These are phyloP conservation scores for Coccomyxa sp. DNA, from an alignment of 139 green algal species.

Conservation along the genomic window DNA sequence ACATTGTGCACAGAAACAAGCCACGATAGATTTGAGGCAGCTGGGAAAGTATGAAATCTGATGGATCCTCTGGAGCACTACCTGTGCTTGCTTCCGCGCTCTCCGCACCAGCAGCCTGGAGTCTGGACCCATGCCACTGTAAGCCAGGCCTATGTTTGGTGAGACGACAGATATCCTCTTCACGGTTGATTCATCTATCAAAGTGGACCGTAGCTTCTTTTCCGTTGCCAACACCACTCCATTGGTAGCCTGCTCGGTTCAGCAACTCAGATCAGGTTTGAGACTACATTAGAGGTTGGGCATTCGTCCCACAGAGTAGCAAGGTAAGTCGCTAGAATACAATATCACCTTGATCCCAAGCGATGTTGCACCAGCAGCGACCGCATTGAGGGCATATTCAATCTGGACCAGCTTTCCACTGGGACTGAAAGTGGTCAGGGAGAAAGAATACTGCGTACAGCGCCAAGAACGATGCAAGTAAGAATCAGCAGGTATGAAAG, in stretches of 20 bases:
- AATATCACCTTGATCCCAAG: slow-evolving; percentile 79
- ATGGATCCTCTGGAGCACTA: not conserved
- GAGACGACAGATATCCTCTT: slow-evolving; percentile 92
- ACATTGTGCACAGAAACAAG: too few relatives aligned
- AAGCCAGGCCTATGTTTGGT: slow-evolving; percentile 91
- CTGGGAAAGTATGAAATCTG: too few relatives aligned
- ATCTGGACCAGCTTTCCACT: slow-evolving; percentile 97
- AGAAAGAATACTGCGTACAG: slow-evolving; percentile 85
- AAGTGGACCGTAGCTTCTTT: slow-evolving; percentile 92
- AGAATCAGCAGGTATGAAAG: too few relatives aligned
- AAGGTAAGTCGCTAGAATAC: not conserved
- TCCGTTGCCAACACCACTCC: slow-evolving; percentile 98
- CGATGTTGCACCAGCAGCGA: slow-evolving; percentile 86
- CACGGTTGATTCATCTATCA: slow-evolving; percentile 85
- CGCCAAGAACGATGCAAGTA: too few relatives aligned
- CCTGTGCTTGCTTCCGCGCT: slow-evolving; percentile 25
- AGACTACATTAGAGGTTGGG: not conserved
- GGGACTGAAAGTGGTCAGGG: slow-evolving; percentile 97
- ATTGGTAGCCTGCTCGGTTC: slow-evolving; percentile 63
- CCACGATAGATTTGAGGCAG: too few relatives aligned
- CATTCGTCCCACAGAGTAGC: not conserved
- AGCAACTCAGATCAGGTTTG: not conserved
- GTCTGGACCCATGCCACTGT: slow-evolving; percentile 98
- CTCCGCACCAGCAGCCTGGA: slow-evolving; percentile 93
- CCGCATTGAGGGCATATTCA: slow-evolving; percentile 96